A percentile compares a stretch with the other conserved stretches of the same genome.
Conservation (phyloP, 225 moss, liverwort and hornwort genomes). For the Bryum argenteum region DNA sequence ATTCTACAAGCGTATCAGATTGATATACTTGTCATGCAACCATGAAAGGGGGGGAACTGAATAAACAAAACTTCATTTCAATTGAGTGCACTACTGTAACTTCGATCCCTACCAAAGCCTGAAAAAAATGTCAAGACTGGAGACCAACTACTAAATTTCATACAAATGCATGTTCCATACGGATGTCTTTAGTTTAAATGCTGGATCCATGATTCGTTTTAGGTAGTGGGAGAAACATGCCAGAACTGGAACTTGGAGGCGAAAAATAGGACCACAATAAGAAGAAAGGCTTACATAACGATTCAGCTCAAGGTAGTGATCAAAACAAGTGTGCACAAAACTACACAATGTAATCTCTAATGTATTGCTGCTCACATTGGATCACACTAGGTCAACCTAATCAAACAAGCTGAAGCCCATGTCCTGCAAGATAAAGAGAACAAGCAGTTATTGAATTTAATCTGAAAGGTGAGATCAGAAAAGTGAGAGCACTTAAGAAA, state of each 20-base stretch:
- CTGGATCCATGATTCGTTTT: no score
- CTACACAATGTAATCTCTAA: conserved; percentile 22
- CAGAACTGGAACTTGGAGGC: no score
- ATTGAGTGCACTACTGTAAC: not conserved
- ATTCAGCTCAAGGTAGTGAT: conserved; percentile 21
- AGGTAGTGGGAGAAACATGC: not conserved
- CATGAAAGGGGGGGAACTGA: no score
- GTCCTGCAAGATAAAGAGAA: conserved; percentile 42
- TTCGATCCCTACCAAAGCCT: not conserved
- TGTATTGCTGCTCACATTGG: conserved; percentile 5
- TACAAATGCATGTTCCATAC: no score
- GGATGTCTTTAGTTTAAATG: no score
- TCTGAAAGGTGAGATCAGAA: no score
- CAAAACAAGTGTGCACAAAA: conserved; percentile 18
- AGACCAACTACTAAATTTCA: not conserved
- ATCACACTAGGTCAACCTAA: conserved; percentile 26
- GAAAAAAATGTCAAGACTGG: not conserved
- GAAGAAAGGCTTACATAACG: conserved; percentile 5
- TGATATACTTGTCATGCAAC: no score
- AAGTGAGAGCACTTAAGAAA: no score
- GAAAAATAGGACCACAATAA: conserved; percentile 16
- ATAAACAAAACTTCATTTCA: no score
- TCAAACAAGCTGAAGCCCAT: conserved; percentile 75
- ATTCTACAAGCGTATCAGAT: no score
- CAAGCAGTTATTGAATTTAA: not conserved